Conservation (phyloP, 257 asterid genomes). For the Coffea eugenioides region DNA sequence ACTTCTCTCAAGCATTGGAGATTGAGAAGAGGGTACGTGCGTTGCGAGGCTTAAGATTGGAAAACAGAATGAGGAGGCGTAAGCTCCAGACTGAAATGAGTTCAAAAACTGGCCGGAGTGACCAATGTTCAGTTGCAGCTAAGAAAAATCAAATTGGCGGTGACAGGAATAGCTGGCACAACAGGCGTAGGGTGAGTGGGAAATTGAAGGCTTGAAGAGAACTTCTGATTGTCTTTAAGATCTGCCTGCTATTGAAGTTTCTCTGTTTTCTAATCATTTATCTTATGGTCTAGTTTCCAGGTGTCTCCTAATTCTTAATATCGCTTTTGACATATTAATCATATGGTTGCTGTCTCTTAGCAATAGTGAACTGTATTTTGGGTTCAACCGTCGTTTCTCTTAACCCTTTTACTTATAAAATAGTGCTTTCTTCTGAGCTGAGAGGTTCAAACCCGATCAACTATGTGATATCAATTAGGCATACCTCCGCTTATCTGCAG, state of each 20-base stretch:
- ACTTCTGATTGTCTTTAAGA: conserved; percentile 17
- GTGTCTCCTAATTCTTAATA: neutral
- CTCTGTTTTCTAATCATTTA: conserved; percentile 13
- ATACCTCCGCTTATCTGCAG: neutral
- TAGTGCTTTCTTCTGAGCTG: neutral
- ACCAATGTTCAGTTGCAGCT: conserved; percentile 79
- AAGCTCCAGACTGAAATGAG: conserved; percentile 48
- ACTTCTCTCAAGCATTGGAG: conserved; percentile 85
- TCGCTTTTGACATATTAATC: neutral
- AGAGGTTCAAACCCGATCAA: neutral
- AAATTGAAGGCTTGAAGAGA: conserved; percentile 57
- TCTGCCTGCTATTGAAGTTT: conserved; percentile 10
- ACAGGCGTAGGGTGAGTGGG: conserved; percentile 69
- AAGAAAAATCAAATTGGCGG: conserved; percentile 61
- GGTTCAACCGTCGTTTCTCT: neutral
- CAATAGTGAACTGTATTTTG: neutral
- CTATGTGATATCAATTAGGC: neutral
- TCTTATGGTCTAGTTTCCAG: neutral
- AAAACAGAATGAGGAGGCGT: conserved; percentile 83
- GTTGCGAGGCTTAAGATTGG: conserved; percentile 61
- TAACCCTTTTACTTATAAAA: neutral
- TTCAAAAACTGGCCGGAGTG: conserved; percentile 46
- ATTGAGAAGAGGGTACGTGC: conserved; percentile 57
- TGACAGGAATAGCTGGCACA: conserved; percentile 68
- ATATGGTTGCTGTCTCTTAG: neutral